Percentiles rank a stretch among this genome's conserved stretches.
Conservation (phyloP, 75 land plant genomes). For the Picea glauca region DNA sequence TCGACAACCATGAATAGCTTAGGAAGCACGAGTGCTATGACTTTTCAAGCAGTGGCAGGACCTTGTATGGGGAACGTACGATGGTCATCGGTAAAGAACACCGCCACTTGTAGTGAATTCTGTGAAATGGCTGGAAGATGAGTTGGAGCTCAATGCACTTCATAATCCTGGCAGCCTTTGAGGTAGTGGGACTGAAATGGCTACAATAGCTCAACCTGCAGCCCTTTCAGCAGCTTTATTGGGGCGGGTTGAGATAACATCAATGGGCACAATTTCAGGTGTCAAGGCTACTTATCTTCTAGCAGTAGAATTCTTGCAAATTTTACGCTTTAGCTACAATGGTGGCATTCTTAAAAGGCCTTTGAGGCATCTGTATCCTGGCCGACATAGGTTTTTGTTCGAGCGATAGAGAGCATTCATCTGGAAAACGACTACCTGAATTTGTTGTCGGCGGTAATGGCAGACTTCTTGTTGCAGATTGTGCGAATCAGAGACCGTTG, state of each 20-base stretch:
- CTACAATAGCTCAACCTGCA: conserved; percentile 64
- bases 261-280: conserved; percentile 90
- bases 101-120: conserved; percentile 95
- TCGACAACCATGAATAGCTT: conserved; percentile 48
- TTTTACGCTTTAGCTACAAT: too few species aligned
- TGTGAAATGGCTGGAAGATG: conserved; percentile 96
- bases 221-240: conserved; percentile 84
- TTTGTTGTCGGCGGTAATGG: too few species aligned
- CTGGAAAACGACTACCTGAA: too few species aligned
- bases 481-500: too few species aligned
- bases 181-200: conserved; percentile 78
- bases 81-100: conserved; percentile 82
- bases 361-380: too few species aligned
- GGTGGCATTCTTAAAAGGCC: too few species aligned
- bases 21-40: conserved; percentile 57
- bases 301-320: too few species aligned
- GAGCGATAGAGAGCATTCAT: too few species aligned
- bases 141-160: conserved; percentile 86
- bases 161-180: conserved; percentile 85
- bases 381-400: too few species aligned
- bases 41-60: conserved; percentile 79
- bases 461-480: too few species aligned
- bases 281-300: too few species aligned
- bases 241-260: conserved; percentile 62
- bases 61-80: conserved; percentile 69